These are phyloP conservation scores for Linnemannia hyalina DNA, from an alignment of 192 early-diverging fungal species.

Conservation along the genomic window DNA sequence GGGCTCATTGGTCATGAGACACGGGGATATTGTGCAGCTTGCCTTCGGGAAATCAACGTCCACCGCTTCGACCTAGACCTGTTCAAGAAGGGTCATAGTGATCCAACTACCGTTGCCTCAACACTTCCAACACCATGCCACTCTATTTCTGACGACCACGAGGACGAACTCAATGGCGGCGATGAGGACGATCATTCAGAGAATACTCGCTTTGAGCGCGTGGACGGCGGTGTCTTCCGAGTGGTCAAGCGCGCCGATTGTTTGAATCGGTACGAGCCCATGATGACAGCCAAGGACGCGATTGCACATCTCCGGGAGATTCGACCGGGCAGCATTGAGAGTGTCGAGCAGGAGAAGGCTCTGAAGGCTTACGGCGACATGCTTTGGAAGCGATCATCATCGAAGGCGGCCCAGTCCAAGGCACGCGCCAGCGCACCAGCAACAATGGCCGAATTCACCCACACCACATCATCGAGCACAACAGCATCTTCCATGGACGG, in stretches of 20 bases:
- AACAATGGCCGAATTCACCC: background rate
- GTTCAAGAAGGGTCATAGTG: conserved; percentile 35
- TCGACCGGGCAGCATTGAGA: conserved; percentile 50
- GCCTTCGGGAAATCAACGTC: conserved; percentile 24
- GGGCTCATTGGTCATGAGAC: conserved; percentile 40
- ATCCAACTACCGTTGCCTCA: conserved; percentile 15
- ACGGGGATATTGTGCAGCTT: conserved; percentile 37
- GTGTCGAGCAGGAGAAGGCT: conserved; percentile 45
- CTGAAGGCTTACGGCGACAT: conserved; percentile 45
- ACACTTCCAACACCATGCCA: conserved; percentile 25
- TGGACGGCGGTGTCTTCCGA: background rate
- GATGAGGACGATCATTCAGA: conserved; percentile 16
- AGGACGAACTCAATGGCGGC: conserved; percentile 1
- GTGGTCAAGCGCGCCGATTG: conserved; percentile 27
- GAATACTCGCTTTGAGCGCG: background rate
- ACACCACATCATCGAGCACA: background rate
- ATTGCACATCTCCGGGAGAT: conserved; percentile 41
- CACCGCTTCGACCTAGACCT: conserved; percentile 41
- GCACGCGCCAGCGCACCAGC: background rate
- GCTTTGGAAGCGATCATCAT: conserved; percentile 43
- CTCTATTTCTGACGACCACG: background rate
- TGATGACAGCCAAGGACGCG: conserved; percentile 45
- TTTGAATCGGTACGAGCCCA: conserved; percentile 37
- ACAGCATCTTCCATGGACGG: background rate
- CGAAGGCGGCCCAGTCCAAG: conserved; percentile 6